Base-by-base conservation (phyloP, 2,329 filamentous ascomycete species). In the Neonectria ditissima region DNA sequence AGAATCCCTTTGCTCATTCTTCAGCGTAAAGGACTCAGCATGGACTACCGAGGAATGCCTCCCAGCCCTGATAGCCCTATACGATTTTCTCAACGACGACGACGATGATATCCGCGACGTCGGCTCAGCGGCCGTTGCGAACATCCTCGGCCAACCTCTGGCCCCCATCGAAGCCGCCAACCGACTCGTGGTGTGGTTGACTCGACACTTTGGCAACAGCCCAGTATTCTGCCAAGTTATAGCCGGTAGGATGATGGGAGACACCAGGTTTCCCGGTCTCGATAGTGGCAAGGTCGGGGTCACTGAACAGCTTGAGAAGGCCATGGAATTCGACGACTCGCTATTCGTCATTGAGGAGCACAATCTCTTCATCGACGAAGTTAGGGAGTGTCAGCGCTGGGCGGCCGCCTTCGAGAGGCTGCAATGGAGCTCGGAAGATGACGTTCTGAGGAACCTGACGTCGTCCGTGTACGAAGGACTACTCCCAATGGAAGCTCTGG, bases 281-380 rank as follows among this genome's bases (percentile, higher is more conserved):
- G 28, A 55, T 22, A 34, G 34, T 30, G 48, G 52, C 52, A 66
- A 64, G 73, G 8, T 24, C n/a, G 44, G 68, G 5, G 54, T 80
- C 0, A 80, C 81, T 0, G 73, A 74, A 24, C 81, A 84, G 60
- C 79, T 90, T 20, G 65, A 73, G 3, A 66, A 75, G 9, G 84
- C 86, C 4, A 76, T 88, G 72, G 78, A 80, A 59, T 81, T 85
- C 69, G 87, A 92, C 73, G 87, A 89, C 66, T 84, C 89, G 4
- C 86, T 99, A 1, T 99, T 99, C 75, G 90, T 87, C 1, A 86
- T 93, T 59, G 96, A 99, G 79, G 94, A 97, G 76, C 94, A 97
- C 76, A 99, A 99, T 75, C 84, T 97, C n/a, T 98, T 93, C 77
- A 82, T 95, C 53, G 95, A 98, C 76, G 90, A 94, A 69, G 87